Conservation (phyloP, 2,329 filamentous ascomycete species). For the Penicillium sp. region DNA sequence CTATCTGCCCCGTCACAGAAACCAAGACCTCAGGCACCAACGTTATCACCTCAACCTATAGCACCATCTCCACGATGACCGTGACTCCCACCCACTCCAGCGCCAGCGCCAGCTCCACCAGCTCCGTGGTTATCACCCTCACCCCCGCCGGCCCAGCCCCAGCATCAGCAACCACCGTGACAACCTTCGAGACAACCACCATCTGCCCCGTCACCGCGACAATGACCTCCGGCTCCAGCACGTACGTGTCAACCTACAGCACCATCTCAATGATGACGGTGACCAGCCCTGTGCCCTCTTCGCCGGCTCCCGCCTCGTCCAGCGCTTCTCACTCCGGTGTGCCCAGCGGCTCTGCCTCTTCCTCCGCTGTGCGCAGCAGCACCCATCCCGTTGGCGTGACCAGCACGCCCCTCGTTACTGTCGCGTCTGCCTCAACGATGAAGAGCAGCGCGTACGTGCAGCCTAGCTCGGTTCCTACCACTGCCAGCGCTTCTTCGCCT, state of each 20-base stretch:
- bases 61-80: slow-evolving; percentile 8
- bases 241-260: slow-evolving; percentile 1
- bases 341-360: background rate
- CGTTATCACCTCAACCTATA: slow-evolving; percentile 1
- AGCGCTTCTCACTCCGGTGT: background rate
- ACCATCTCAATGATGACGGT: slow-evolving; percentile 2
- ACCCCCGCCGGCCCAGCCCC: background rate
- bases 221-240: slow-evolving; percentile 3
- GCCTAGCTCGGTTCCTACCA: background rate
- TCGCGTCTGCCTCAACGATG: background rate
- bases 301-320: background rate
- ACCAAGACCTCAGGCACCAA: slow-evolving; percentile 3
- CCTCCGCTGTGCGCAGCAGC: background rate
- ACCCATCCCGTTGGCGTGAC: background rate
- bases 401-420: background rate
- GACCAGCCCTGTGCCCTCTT: background rate
- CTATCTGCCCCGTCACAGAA: slow-evolving; percentile 6
- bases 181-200: slow-evolving; percentile 5
- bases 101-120: background rate
- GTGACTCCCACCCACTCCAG: background rate
- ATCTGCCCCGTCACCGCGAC: slow-evolving; percentile 4
- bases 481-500: background rate
- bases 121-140: background rate
- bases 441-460: background rate
- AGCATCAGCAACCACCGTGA: background rate